phyloP scores from a whole-genome alignment of 495 filamentous ascomycete genomes.

The Trypethelium eluteriae region DNA sequence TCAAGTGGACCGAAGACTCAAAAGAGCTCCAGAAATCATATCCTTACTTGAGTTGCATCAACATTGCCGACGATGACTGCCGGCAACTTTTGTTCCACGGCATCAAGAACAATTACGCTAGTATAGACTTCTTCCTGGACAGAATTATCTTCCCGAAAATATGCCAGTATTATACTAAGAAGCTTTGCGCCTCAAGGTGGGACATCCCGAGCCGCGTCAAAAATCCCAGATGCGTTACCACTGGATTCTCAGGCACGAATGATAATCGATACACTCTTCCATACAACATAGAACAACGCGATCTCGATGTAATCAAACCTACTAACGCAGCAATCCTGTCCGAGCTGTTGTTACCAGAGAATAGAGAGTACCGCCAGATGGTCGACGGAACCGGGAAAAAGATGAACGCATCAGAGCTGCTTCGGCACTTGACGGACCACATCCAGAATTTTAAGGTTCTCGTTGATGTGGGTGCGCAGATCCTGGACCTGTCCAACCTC shows the following conservation, averaged over 20 bases:
- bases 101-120: slow-evolving; percentile 44
- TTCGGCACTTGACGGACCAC: slow-evolving; percentile 40
- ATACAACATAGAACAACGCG: slow-evolving; percentile 46
- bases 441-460: slow-evolving; percentile 48
- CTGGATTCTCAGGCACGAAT: slow-evolving; percentile 68
- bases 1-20: not conserved
- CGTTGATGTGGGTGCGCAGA: slow-evolving; percentile 67
- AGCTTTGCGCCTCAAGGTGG: slow-evolving; percentile 63
- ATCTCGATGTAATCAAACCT: slow-evolving; percentile 49
- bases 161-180: slow-evolving; percentile 55
- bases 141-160: slow-evolving; percentile 58
- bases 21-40: slow-evolving; percentile 29
- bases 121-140: slow-evolving; percentile 57
- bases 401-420: slow-evolving; percentile 39
- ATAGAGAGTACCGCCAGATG: slow-evolving; percentile 35
- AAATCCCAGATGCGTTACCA: slow-evolving; percentile 39
- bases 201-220: slow-evolving; percentile 48
- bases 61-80: slow-evolving; percentile 47
- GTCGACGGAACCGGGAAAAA: not conserved
- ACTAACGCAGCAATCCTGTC: slow-evolving; percentile 60
- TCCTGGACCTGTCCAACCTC: slow-evolving; percentile 54
- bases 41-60: slow-evolving; percentile 48
- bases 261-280: slow-evolving; percentile 54
- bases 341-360: slow-evolving; percentile 50
- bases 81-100: slow-evolving; percentile 43